Percentiles rank a stretch among this genome's conserved stretches.
phyloP scores from a whole-genome alignment of 2,329 filamentous ascomycete species.

The Ceratocystis ficicola region DNA sequence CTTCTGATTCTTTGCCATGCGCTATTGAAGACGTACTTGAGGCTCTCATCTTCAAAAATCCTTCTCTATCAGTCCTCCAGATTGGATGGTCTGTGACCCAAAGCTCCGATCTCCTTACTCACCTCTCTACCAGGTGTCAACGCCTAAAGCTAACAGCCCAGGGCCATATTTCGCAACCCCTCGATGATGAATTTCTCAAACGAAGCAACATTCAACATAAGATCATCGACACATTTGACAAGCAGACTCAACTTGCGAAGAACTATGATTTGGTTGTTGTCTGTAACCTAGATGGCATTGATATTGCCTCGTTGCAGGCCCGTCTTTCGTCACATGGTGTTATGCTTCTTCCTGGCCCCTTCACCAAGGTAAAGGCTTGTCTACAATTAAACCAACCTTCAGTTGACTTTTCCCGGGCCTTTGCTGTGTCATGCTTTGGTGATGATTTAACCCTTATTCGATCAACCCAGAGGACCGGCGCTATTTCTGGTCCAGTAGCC shows the following conservation, averaged over 20 bases:
- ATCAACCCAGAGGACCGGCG: neutral
- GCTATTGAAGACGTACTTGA: constrained; percentile 27
- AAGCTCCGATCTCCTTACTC: neutral
- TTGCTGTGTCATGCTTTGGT: constrained; percentile 11
- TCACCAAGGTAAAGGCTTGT: neutral
- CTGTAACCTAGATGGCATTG: constrained; percentile 12
- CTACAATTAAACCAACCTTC: constrained; percentile 11
- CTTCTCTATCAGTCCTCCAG: constrained; percentile 32
- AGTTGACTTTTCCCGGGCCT: neutral
- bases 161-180: neutral
- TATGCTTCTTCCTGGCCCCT: constrained; percentile 9
- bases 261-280: constrained; percentile 15
- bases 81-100: constrained; percentile 26
- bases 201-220: neutral
- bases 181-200: constrained; percentile 1
- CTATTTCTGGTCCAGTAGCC: constrained; percentile 1
- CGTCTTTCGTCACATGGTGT: constrained; percentile 10
- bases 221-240: constrained; percentile 12
- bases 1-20: neutral
- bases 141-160: constrained; percentile 5
- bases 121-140: neutral
- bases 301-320: constrained; percentile 10
- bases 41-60: constrained; percentile 32
- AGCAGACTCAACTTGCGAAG: neutral
- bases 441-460: constrained; percentile 11